A percentile compares a stretch with the other conserved stretches of the same genome.
phyloP scores from a whole-genome alignment of 148 eudicot genomes.

The Rhododendron ovatum region DNA sequence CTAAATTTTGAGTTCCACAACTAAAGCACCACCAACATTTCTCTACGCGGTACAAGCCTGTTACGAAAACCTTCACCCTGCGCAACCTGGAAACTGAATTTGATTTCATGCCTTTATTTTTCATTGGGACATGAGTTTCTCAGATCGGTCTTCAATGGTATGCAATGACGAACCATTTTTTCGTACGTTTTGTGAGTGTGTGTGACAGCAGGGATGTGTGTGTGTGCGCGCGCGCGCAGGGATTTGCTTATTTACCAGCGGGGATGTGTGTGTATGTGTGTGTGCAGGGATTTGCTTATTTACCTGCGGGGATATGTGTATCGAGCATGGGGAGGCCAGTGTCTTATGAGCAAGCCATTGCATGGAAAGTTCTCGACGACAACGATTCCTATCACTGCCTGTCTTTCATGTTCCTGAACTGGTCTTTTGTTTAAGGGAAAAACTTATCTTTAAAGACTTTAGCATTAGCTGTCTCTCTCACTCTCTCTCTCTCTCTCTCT shows the following conservation, averaged over 20 bases:
- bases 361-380: conserved; percentile 55
- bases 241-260: too few species aligned
- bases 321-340: conserved; percentile 60
- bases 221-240: too few species aligned
- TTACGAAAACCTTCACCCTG: neutral
- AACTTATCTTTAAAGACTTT: neutral
- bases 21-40: too few species aligned
- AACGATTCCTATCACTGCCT: conserved; percentile 50
- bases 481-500: neutral
- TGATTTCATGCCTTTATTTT: neutral
- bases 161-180: neutral
- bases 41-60: neutral
- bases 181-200: too few species aligned
- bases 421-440: conserved; percentile 48
- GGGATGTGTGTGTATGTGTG: too few species aligned
- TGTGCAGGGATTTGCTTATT: conserved; percentile 45
- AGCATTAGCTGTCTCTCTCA: neutral
- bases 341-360: conserved; percentile 52
- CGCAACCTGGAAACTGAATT: neutral
- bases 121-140: neutral
- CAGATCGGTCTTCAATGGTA: neutral
- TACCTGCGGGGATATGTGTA: conserved; percentile 46
- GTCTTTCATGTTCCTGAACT: conserved; percentile 56
- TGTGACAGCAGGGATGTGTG: too few species aligned
- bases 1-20: neutral